These are phyloP conservation scores for Penicillium verhagenii DNA, from an alignment of 495 filamentous ascomycete species.

Conservation along the genomic window DNA sequence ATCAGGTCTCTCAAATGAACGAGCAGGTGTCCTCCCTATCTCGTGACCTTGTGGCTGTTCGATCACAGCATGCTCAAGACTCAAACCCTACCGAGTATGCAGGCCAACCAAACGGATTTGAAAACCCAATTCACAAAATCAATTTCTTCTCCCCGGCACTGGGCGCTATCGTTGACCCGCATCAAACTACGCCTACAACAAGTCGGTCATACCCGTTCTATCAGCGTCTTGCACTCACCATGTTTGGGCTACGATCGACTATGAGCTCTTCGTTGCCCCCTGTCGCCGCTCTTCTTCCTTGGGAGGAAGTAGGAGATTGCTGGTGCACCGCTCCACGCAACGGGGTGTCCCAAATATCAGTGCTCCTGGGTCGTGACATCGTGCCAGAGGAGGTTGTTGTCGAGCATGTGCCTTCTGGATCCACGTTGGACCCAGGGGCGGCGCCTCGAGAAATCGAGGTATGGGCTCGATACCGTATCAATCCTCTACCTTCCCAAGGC, in stretches of 20 bases:
- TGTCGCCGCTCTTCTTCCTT: conserved; percentile 33
- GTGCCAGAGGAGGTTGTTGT: conserved; percentile 48
- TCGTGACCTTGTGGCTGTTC: conserved; percentile 29
- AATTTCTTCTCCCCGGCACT: conserved; percentile 38
- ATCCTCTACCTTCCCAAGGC: conserved; percentile 5
- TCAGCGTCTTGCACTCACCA: not conserved
- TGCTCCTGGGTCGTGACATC: conserved; percentile 34
- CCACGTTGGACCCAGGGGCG: conserved; percentile 29
- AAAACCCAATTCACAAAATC: conserved; percentile 20
- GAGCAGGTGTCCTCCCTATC: conserved; percentile 38
- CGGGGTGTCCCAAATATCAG: conserved; percentile 41
- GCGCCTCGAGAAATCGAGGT: conserved; percentile 49
- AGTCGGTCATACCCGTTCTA: not conserved
- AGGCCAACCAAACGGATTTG: conserved; percentile 1
- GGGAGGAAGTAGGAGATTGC: conserved; percentile 48
- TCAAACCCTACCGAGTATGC: conserved; percentile 20
- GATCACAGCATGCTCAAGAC: conserved; percentile 17
- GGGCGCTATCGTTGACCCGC: conserved; percentile 40
- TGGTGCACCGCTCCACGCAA: conserved; percentile 43
- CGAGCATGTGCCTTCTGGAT: conserved; percentile 43
- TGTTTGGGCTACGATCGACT: not conserved
- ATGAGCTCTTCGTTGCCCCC: conserved; percentile 10
- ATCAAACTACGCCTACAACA: conserved; percentile 31
- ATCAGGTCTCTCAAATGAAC: conserved; percentile 33
- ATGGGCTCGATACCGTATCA: conserved; percentile 38